Conservation (phyloP, 352 stramenopile genomes). For the Phytopythium kandeliae region DNA sequence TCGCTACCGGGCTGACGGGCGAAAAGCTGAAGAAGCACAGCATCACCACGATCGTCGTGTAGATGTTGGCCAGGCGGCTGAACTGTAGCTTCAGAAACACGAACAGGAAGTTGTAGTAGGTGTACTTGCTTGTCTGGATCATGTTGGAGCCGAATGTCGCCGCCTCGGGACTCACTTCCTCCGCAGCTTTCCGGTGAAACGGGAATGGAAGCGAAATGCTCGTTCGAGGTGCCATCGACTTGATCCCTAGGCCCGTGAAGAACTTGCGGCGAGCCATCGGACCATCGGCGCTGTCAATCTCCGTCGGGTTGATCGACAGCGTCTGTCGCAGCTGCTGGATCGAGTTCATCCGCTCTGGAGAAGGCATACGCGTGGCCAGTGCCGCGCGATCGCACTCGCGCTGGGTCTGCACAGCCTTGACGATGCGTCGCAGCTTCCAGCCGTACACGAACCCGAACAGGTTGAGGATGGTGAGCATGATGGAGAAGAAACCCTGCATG, state of each 20-base stretch:
- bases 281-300: constrained; percentile 33
- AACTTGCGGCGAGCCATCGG: constrained; percentile 37
- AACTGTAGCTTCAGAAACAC: constrained; percentile 90
- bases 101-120: constrained; percentile 87
- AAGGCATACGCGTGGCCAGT: constrained; percentile 74
- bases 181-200: constrained; percentile 5
- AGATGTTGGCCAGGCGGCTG: constrained; percentile 84
- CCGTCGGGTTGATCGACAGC: constrained; percentile 51
- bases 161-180: constrained; percentile 13
- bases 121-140: constrained; percentile 89
- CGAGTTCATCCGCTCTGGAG: constrained; percentile 28
- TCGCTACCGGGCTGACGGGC: constrained; percentile 75
- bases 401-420: constrained; percentile 80
- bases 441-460: constrained; percentile 75
- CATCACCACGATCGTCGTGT: constrained; percentile 85
- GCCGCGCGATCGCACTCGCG: constrained; percentile 74
- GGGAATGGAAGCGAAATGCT: constrained; percentile 9
- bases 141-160: constrained; percentile 66
- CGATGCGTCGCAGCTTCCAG: constrained; percentile 84
- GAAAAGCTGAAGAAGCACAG: constrained; percentile 89
- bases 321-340: constrained; percentile 42
- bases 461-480: constrained; percentile 75
- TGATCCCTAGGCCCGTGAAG: constrained; percentile 24
- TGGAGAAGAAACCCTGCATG: constrained; percentile 85
- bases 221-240: constrained; percentile 14